Conservation (phyloP, 2,329 filamentous ascomycete species). For the Capronia epimyces region DNA sequence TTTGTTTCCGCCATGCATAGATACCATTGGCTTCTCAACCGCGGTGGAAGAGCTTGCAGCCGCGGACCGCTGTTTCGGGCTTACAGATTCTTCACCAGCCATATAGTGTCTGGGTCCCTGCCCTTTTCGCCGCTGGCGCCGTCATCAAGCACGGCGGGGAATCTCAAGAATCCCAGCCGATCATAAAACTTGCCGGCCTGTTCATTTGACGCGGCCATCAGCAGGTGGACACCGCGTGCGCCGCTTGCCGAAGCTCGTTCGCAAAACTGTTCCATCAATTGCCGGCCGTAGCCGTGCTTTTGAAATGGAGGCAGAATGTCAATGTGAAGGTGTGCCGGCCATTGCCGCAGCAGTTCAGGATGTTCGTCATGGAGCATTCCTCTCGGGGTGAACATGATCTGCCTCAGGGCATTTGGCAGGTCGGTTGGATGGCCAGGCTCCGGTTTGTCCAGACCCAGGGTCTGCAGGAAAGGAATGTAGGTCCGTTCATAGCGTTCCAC, state of each 20-base stretch:
- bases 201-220: constrained; percentile 25
- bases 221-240: constrained; percentile 20
- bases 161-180: constrained; percentile 23
- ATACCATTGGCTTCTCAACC: too few relatives aligned
- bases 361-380: constrained; percentile 18
- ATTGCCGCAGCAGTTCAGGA: constrained; percentile 19
- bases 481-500: constrained; percentile 13
- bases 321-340: constrained; percentile 27
- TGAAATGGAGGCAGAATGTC: constrained; percentile 22
- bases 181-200: constrained; percentile 23
- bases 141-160: constrained; percentile 20
- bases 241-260: constrained; percentile 2
- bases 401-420: constrained; percentile 18
- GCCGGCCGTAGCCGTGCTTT: constrained; percentile 21
- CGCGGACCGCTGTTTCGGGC: too few relatives aligned
- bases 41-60: too few relatives aligned
- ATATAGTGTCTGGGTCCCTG: constrained; percentile 18
- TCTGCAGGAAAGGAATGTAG: constrained; percentile 18
- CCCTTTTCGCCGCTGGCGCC: constrained; percentile 23
- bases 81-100: constrained; percentile 19
- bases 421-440: constrained; percentile 12
- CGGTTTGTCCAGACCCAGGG: constrained; percentile 16
- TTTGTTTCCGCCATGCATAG: too few relatives aligned
- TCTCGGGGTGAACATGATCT: constrained; percentile 22
- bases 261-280: constrained; percentile 19